Percentiles rank a stretch among this genome's conserved stretches.
Conservation (phyloP, 2,329 filamentous ascomycete genomes). For the Stemphylium beticola region DNA sequence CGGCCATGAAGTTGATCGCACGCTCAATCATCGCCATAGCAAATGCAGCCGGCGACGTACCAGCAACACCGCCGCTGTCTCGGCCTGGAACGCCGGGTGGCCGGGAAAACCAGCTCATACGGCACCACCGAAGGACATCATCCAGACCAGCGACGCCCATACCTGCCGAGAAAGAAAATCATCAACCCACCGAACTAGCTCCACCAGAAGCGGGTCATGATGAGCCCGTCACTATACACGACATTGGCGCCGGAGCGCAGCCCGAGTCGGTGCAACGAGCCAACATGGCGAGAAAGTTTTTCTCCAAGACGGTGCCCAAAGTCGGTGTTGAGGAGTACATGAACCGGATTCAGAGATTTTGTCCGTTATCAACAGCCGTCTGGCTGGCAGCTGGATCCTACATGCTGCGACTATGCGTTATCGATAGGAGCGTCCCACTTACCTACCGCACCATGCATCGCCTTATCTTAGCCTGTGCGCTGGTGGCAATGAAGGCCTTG, state of each 20-base stretch:
- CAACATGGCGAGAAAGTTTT: conserved; percentile 90
- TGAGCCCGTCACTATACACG: conserved; percentile 54
- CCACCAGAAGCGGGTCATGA: conserved; percentile 58
- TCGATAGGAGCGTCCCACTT: conserved; percentile 75
- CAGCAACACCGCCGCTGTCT: conserved; percentile 75
- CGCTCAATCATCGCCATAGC: conserved; percentile 66
- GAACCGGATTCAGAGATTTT: conserved; percentile 84
- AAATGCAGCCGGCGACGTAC: conserved; percentile 76
- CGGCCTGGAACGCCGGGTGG: conserved; percentile 63
- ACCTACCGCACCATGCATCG: conserved; percentile 86
- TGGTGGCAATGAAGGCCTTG: conserved; percentile 92
- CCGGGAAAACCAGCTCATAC: conserved; percentile 34
- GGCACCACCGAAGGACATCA: conserved; percentile 43
- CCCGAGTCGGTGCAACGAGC: conserved; percentile 79
- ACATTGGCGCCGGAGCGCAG: conserved; percentile 69
- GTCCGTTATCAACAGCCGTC: conserved; percentile 90
- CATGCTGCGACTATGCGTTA: conserved; percentile 80
- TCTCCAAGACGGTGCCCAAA: conserved; percentile 83
- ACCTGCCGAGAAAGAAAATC: conserved; percentile 49
- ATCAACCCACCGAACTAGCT: conserved; percentile 51
- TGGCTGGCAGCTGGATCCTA: conserved; percentile 90
- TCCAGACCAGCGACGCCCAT: conserved; percentile 49
- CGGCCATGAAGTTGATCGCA: conserved; percentile 81
- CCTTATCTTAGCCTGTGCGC: conserved; percentile 79
- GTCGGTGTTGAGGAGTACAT: conserved; percentile 87